These are phyloP conservation scores for Mucor irregularis DNA, from an alignment of 371 early-diverging fungal species.

Conservation along the genomic window DNA sequence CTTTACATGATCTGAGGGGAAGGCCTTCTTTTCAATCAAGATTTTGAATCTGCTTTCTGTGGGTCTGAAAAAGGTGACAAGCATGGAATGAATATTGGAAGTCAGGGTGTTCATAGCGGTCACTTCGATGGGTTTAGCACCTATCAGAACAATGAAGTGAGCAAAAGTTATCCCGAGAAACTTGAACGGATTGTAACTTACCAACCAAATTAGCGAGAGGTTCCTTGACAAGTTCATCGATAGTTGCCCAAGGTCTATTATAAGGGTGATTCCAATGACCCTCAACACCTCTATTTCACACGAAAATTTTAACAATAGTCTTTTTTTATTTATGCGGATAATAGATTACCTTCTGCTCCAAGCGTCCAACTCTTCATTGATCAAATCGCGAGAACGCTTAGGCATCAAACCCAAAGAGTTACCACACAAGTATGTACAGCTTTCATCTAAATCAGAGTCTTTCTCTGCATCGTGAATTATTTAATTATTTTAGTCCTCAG, in stretches of 20 bases:
- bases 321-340: no score
- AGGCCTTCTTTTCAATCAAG: constrained; percentile 90
- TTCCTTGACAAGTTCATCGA: constrained; percentile 78
- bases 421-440: constrained; percentile 85
- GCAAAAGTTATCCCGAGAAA: no score
- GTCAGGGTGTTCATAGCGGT: constrained; percentile 93
- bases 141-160: no score
- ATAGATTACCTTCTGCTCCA: constrained; percentile 71
- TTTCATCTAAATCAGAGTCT: constrained; percentile 36
- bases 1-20: constrained; percentile 88
- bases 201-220: constrained; percentile 80
- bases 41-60: constrained; percentile 78
- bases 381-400: constrained; percentile 57
- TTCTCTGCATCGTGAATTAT: constrained; percentile 9
- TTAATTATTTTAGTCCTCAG: not conserved
- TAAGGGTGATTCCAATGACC: constrained; percentile 87
- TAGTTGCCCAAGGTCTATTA: constrained; percentile 86
- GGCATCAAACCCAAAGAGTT: constrained; percentile 94
- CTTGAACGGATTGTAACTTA: constrained; percentile 17
- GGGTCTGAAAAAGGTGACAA: constrained; percentile 92
- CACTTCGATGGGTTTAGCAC: constrained; percentile 82
- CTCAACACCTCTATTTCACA: constrained; percentile 67
- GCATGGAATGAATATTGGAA: constrained; percentile 86
- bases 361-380: constrained; percentile 88
- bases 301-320: not conserved